Evolutionary conservation across 2,329 filamentous ascomycete genomes (phyloP), one percentile per base, ranked within the genome.

Genomic region (Lanzia echinophila): DNA sequence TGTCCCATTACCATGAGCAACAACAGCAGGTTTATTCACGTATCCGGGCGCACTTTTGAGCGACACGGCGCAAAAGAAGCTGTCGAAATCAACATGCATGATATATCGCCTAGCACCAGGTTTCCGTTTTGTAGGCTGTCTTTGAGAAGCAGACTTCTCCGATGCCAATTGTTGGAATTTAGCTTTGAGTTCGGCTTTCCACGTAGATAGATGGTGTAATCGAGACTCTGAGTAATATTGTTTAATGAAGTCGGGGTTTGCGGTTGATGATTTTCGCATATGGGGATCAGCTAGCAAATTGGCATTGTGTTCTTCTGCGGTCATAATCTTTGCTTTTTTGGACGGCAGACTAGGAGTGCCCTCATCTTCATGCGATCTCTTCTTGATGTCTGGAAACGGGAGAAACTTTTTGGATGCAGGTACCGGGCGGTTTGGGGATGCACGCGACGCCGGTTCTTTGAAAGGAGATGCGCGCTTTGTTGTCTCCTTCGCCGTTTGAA

Each of bases 81-180:
- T 94, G 71, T 99, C 95, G 68, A 99, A 99, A 67, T 99, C 94
- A 31, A 99, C 90, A 64, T 99, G 94, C 66, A 99, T 81, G 50
- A 99, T 79, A 63, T 97, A 99, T 48, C 87, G 76, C 56, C 91
- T 79, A 3, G 83, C 72, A 0, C 86, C 87, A 12, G 79, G 74
- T 24, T 77, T 76, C 41, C 77, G 75, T 63, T 84, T 75, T 61
- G 73, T 6, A 59, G 68, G 62, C 19, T 68, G 69, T 19, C 68
- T 72, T 60, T 79, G 76, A 8, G 75, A 75, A 32, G 64, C 76
- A 52, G 56, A 75, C 64, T 85, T 89, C 61, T 95, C 87, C 1
- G 81, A 79, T 8, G 91, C 85, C 53, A 95, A 74, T 7, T 79
- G 83, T 70, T 96, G 92, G 66, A 99, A 84, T 63, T 87, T 84